Base-by-base conservation (phyloP, 306 rosid species). In the Cicer judaicum region DNA sequence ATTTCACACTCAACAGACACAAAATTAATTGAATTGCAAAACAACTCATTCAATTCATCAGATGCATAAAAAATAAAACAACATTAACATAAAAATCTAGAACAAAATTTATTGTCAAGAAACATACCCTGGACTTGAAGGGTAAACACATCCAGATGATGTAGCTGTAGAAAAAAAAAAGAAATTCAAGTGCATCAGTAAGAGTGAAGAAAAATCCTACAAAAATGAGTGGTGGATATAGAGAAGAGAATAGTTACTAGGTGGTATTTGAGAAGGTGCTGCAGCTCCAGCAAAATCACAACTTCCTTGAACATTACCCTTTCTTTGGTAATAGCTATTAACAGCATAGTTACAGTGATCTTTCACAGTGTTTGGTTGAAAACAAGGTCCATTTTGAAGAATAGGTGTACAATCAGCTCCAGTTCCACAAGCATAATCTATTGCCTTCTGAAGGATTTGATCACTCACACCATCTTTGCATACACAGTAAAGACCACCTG, bases 221-320 rank as follows among this genome's bases (percentile, higher is more conserved):
- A 4, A 34, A 49, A 70, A 65, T 29, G 49, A 10, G 24, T 73
- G 9, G 12, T 42, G 7, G 34, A 0, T 67, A 36, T 7, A 36
- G 2, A 0, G 5, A 24, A 14, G 8, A 13, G 4, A 19, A 18
- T 13, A 3, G 7, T 74, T 81, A 90, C 97, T 15, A 12, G 99
- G 99, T 43, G 96, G 80, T 72, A 83, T 90, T 69, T 13, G 62
- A 74, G 74, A 42, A 41, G 69, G 38, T 7, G 77, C 41, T 68
- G 98, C 97, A 72, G 92, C 38, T 63, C 99, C 97, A 5, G 90
- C 10, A 80, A 95, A 95, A 85, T 95, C 95, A 82, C 99, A 95
- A 75, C 82, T 88, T 9, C 90, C 89, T 36, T 52, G 78, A 62
- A 75, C 79, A 75, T 88, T 87, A 48, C 84, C 85, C 83, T 83